A percentile compares a stretch with the other conserved stretches of the same genome.
Conservation (phyloP, 306 rosid genomes). For the Ochetophila trinervis region DNA sequence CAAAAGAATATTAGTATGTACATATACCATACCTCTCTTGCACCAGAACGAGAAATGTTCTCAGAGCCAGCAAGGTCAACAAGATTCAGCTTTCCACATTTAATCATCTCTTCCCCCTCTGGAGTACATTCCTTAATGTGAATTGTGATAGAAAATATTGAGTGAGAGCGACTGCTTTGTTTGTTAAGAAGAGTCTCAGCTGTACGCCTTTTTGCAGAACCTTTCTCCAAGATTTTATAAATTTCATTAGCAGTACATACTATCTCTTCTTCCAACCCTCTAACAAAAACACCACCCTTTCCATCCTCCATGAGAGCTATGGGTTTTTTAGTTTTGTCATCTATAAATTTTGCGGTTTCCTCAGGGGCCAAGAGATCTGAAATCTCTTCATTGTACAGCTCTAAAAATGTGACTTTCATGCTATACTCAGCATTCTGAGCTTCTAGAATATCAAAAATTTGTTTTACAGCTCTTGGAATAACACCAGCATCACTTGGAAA, state of each 20-base stretch:
- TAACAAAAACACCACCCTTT: constrained; percentile 93
- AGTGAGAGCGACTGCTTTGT: constrained; percentile 98
- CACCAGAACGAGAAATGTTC: constrained; percentile 99
- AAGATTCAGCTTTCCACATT: constrained; percentile 96
- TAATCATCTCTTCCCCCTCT: constrained; percentile 98
- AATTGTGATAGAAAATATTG: constrained; percentile 98
- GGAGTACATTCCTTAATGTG: constrained; percentile 98
- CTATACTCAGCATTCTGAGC: constrained; percentile 94
- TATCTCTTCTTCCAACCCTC: constrained; percentile 99
- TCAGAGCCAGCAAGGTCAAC: constrained; percentile 99
- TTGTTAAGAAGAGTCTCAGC: constrained; percentile 99
- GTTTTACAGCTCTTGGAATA: constrained; percentile 94
- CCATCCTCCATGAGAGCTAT: constrained; percentile 99
- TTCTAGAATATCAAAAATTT: constrained; percentile 92
- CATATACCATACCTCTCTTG: constrained; percentile 77
- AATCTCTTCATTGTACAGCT: constrained; percentile 96
- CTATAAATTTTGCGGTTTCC: constrained; percentile 77
- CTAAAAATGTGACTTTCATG: constrained; percentile 97
- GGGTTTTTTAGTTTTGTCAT: constrained; percentile 93
- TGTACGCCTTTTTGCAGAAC: constrained; percentile 97
- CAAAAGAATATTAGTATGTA: neutral
- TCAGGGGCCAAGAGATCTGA: constrained; percentile 91
- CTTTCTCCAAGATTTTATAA: constrained; percentile 94
- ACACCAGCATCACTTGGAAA: constrained; percentile 98
- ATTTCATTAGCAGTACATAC: constrained; percentile 97